Evolutionary conservation across 2,329 filamentous ascomycete genomes (phyloP).

Genomic region (Pleoardoris graminearum): DNA sequence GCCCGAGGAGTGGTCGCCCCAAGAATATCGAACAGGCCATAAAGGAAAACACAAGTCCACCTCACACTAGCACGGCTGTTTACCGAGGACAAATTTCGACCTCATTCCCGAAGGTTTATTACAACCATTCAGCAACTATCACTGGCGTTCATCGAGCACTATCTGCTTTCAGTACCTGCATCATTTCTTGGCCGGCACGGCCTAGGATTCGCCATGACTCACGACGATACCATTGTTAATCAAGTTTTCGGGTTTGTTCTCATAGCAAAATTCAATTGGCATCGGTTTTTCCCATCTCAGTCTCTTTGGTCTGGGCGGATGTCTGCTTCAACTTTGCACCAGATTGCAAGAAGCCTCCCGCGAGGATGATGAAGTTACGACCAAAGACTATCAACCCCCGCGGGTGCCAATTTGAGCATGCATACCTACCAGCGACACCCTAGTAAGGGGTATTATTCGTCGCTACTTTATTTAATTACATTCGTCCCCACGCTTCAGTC

Average conservation of each 20-base stretch:
- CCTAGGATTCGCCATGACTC: slow-evolving; percentile 37
- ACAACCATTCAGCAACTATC: slow-evolving; percentile 44
- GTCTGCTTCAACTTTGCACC: slow-evolving; percentile 21
- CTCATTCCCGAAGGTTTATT: slow-evolving; percentile 32
- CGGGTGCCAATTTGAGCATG: slow-evolving; percentile 45
- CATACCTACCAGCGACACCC: slow-evolving; percentile 28
- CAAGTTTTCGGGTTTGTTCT: slow-evolving; percentile 34
- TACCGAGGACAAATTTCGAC: slow-evolving; percentile 16
- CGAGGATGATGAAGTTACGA: slow-evolving; percentile 44
- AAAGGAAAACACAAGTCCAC: slow-evolving; percentile 45
- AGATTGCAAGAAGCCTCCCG: slow-evolving; percentile 32
- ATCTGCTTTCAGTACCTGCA: slow-evolving; percentile 30
- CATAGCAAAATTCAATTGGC: slow-evolving; percentile 34
- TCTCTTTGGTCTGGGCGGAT: slow-evolving; percentile 26
- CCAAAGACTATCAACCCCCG: slow-evolving; percentile 45
- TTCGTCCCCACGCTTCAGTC: slow-evolving; percentile 14
- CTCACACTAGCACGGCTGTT: slow-evolving; percentile 31
- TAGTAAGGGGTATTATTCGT: slow-evolving; percentile 12
- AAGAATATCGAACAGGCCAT: slow-evolving; percentile 49
- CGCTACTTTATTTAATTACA: slow-evolving; percentile 24
- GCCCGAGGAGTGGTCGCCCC: slow-evolving; percentile 57
- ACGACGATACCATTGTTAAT: slow-evolving; percentile 44
- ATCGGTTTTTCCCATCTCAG: slow-evolving; percentile 22
- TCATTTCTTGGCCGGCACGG: slow-evolving; percentile 32
- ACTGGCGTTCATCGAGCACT: slow-evolving; percentile 41